Base-by-base conservation (phyloP, 1,284 basidiomycete species). In the Moniliella sp. region DNA sequence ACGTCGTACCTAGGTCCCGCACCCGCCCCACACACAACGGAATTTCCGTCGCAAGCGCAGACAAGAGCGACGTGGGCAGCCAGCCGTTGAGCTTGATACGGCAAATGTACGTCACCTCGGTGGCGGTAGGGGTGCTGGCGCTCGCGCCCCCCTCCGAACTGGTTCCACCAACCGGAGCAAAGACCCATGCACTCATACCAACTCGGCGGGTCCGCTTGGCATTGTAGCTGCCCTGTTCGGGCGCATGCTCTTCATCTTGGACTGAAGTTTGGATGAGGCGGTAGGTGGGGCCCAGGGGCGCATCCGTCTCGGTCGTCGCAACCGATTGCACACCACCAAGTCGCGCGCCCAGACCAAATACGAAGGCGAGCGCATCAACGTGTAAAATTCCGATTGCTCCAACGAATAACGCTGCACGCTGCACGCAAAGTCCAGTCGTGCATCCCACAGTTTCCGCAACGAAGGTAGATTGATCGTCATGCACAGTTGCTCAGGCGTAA, bases 261-360 rank as follows among this genome's bases (percentile, higher is more conserved):
- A 48, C 45, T 8, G 40, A 34, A 8, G 45, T 50, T 38, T 55
- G 49, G n/a, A n/a, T n/a, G n/a, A n/a, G n/a, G n/a, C n/a, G n/a
- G n/a, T n/a, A n/a, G n/a, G n/a, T n/a, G n/a, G n/a, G n/a, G n/a
- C n/a, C n/a, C n/a, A n/a, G n/a, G n/a, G n/a, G n/a, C n/a, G n/a
- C n/a, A n/a, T n/a, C n/a, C n/a, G n/a, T n/a, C n/a, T 15, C 38
- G 27, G 25, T 27, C 28, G 27, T 42, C n/a, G n/a, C n/a, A n/a
- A n/a, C n/a, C n/a, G n/a, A 28, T 39, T 55, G 51, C 4, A 52
- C 36, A 30, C 47, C 50, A 8, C 40, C 45, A 31, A 55, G 43
- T 55, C 51, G 15, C 51, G 32, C 5, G 50, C 45, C 49, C 49
- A 55, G 14, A 55, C 41, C 31, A 55, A 52, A 43, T 50, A 52